Percentiles rank a stretch among this genome's conserved stretches.
Conservation (phyloP, 257 asterid species). For the Penstemon barbatus region DNA sequence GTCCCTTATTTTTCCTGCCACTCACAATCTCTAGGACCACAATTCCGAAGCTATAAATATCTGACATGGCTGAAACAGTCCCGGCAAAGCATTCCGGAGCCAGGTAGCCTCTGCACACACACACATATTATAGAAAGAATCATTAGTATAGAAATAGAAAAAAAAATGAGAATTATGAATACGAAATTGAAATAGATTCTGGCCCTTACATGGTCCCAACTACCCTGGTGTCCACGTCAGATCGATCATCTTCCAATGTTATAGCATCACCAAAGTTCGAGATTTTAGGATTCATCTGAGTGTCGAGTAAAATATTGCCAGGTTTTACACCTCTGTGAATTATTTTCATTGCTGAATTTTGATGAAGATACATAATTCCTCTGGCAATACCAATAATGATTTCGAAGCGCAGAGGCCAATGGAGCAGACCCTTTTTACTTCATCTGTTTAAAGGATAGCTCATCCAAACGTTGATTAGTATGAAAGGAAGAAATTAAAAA, state of each 20-base stretch:
- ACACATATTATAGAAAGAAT: too few relatives aligned
- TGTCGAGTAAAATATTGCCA: slow-evolving; percentile 31
- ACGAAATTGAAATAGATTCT: neutral
- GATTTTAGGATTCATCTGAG: slow-evolving; percentile 32
- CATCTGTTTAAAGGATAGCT: slow-evolving; percentile 6
- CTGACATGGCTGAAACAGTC: slow-evolving; percentile 8
- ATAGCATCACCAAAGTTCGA: slow-evolving; percentile 23
- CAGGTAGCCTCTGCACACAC: slow-evolving; percentile 20
- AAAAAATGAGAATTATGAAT: too few relatives aligned
- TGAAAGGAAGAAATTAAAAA: too few relatives aligned
- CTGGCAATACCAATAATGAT: slow-evolving; percentile 30
- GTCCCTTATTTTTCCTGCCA: slow-evolving; percentile 3
- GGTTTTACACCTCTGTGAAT: slow-evolving; percentile 26
- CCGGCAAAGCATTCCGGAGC: slow-evolving; percentile 36
- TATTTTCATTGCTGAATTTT: slow-evolving; percentile 16
- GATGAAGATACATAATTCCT: slow-evolving; percentile 35
- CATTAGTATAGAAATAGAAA: too few relatives aligned
- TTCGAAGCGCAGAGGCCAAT: slow-evolving; percentile 32
- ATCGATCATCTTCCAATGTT: slow-evolving; percentile 10
- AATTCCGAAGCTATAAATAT: too few relatives aligned
- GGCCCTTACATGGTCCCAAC: slow-evolving; percentile 15
- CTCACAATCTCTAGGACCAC: slow-evolving; percentile 30
- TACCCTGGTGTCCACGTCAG: slow-evolving; percentile 3
- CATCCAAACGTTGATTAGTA: neutral
- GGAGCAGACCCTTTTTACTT: neutral